These are phyloP conservation scores for Hansenula lynferdii DNA, from an alignment of 1,139 yeast genomes.

Conservation along the genomic window DNA sequence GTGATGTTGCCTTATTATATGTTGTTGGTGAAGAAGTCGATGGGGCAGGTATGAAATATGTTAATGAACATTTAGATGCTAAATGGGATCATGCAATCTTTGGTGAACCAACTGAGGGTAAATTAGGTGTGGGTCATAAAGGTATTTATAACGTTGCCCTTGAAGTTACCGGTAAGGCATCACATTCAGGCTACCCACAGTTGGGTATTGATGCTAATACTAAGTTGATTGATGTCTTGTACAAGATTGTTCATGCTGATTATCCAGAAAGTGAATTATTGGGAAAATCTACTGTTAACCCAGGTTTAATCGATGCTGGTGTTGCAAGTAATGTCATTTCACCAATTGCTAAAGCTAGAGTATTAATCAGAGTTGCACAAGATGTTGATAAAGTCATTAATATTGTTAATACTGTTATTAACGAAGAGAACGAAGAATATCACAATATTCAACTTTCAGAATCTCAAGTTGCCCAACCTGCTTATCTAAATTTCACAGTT, in stretches of 20 bases:
- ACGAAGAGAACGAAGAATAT: no score
- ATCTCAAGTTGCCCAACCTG: no score
- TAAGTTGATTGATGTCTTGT: conserved; percentile 46
- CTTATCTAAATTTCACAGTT: conserved; percentile 48
- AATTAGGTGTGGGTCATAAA: conserved; percentile 65
- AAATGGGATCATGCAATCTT: conserved; percentile 57
- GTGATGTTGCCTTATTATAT: conserved; percentile 44
- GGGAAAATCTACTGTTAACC: conserved; percentile 56
- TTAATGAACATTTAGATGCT: conserved; percentile 33
- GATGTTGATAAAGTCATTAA: conserved; percentile 32
- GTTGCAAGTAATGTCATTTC: conserved; percentile 60
- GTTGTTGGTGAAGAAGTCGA: conserved; percentile 65
- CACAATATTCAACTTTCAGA: no score
- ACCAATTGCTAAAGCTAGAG: conserved; percentile 43
- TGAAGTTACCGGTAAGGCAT: conserved; percentile 47
- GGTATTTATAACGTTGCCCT: conserved; percentile 40
- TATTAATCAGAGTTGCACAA: conserved; percentile 49
- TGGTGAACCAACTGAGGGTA: conserved; percentile 70
- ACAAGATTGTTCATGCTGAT: conserved; percentile 26
- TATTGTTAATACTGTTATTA: no score
- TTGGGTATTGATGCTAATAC: conserved; percentile 58
- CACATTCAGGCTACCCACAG: conserved; percentile 68
- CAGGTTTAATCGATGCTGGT: conserved; percentile 53
- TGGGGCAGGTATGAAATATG: conserved; percentile 54
- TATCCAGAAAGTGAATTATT: conserved; percentile 47